phyloP scores from a whole-genome alignment of 352 stramenopile species.

The Plasmopara halstedii region DNA sequence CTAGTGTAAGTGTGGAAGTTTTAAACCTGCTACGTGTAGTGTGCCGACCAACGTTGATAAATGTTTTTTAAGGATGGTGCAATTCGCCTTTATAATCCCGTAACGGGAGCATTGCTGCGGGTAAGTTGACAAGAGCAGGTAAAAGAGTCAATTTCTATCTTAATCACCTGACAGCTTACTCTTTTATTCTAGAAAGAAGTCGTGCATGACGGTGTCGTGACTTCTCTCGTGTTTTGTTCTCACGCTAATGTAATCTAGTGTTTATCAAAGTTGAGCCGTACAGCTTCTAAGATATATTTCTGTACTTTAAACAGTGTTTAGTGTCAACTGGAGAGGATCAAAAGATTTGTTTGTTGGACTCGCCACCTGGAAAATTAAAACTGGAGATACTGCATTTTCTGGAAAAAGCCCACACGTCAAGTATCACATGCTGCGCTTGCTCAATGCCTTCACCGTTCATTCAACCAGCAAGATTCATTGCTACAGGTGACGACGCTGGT shows the following conservation, averaged over 20 bases:
- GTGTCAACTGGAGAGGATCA: conserved; percentile 57
- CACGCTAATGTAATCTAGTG: conserved; percentile 39
- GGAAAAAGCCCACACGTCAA: conserved; percentile 51
- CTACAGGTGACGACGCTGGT: conserved; percentile 47
- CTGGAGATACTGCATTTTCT: conserved; percentile 56
- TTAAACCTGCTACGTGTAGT: neutral
- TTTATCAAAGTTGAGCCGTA: too few species aligned
- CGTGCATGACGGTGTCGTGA: conserved; percentile 51
- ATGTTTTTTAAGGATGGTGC: conserved; percentile 34
- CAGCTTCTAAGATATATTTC: too few species aligned
- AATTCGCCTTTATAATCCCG: conserved; percentile 63
- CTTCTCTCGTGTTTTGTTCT: conserved; percentile 51
- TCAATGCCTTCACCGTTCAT: conserved; percentile 18
- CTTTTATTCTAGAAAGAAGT: conserved; percentile 35
- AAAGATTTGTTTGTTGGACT: conserved; percentile 44
- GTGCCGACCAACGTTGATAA: neutral
- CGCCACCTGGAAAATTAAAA: conserved; percentile 32
- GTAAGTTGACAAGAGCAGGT: too few species aligned
- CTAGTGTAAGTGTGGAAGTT: conserved; percentile 33
- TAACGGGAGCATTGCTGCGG: conserved; percentile 42
- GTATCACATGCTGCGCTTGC: conserved; percentile 51
- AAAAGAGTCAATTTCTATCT: too few species aligned
- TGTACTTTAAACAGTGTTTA: conserved; percentile 54
- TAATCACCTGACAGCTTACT: too few species aligned
- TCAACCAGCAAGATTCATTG: conserved; percentile 25